These are phyloP conservation scores for Dichotomopilus funicola DNA, from an alignment of 2,329 filamentous ascomycete genomes.

Conservation along the genomic window DNA sequence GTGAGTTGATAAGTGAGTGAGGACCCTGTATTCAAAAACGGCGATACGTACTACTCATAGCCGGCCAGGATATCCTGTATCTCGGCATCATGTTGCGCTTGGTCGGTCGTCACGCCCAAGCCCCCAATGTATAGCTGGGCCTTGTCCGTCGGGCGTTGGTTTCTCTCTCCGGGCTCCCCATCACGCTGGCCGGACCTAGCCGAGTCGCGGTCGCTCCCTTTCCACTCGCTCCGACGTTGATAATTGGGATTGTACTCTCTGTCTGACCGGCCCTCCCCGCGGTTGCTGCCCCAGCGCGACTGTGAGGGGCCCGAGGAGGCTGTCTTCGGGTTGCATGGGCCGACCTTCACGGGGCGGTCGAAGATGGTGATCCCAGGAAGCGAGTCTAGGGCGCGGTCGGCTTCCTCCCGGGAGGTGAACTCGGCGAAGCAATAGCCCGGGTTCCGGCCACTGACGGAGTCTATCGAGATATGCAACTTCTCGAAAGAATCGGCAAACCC, in stretches of 20 bases:
- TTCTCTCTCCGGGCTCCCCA: slow-evolving; percentile 11
- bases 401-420: slow-evolving; percentile 50
- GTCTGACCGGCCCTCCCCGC: slow-evolving; percentile 10
- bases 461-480: slow-evolving; percentile 61
- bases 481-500: slow-evolving; percentile 35
- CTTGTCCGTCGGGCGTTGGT: slow-evolving; percentile 25
- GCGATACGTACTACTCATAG: slow-evolving; percentile 35
- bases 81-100: slow-evolving; percentile 40
- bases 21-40: no score
- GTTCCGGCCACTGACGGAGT: slow-evolving; percentile 61
- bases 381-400: slow-evolving; percentile 49
- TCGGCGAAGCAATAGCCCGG: slow-evolving; percentile 72
- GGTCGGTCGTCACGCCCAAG: slow-evolving; percentile 42
- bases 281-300: slow-evolving; percentile 15
- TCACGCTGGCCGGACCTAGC: neutral
- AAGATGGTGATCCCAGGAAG: slow-evolving; percentile 50
- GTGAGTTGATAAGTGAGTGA: no score
- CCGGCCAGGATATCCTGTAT: slow-evolving; percentile 41
- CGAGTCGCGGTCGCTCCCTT: slow-evolving; percentile 7
- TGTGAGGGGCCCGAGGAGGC: neutral
- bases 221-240: slow-evolving; percentile 42
- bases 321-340: slow-evolving; percentile 54
- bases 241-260: slow-evolving; percentile 25
- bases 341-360: slow-evolving; percentile 56
- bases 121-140: slow-evolving; percentile 45